Percentiles rank a stretch among this genome's conserved stretches.
These are phyloP conservation scores for Brasilioporus rufonigricans DNA, from an alignment of 768 basidiomycete species.

Conservation along the genomic window DNA sequence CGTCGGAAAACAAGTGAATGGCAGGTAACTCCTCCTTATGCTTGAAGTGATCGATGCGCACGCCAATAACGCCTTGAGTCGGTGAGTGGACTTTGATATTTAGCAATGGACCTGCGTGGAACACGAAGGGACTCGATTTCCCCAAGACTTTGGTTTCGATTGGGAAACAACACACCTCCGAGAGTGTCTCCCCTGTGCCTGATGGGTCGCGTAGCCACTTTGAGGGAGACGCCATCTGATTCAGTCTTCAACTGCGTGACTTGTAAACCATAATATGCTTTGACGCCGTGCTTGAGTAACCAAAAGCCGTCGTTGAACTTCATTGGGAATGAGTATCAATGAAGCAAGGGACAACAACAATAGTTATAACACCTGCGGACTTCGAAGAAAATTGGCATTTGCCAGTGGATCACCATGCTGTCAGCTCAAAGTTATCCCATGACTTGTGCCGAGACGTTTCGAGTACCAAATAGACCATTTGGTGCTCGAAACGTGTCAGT, in stretches of 20 bases:
- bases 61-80: conserved; percentile 53
- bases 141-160: neutral
- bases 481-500: too few species aligned
- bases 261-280: conserved; percentile 59
- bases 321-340: conserved; percentile 36
- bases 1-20: conserved; percentile 65
- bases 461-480: too few species aligned
- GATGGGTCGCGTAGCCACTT: conserved; percentile 60
- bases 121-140: too few species aligned
- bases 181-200: conserved; percentile 63
- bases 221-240: conserved; percentile 49
- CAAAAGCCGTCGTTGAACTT: conserved; percentile 76
- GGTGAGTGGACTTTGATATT: conserved; percentile 51
- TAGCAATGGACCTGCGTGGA: conserved; percentile 10
- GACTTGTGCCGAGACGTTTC: neutral
- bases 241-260: conserved; percentile 49
- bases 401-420: neutral
- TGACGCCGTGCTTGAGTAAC: conserved; percentile 61
- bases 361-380: neutral
- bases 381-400: neutral
- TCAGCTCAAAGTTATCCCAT: neutral
- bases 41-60: conserved; percentile 56
- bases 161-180: conserved; percentile 38
- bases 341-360: neutral
- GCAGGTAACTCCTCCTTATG: conserved; percentile 41